Base-by-base conservation (phyloP, 2,329 filamentous ascomycete genomes). In the Monosporascus ibericus region DNA sequence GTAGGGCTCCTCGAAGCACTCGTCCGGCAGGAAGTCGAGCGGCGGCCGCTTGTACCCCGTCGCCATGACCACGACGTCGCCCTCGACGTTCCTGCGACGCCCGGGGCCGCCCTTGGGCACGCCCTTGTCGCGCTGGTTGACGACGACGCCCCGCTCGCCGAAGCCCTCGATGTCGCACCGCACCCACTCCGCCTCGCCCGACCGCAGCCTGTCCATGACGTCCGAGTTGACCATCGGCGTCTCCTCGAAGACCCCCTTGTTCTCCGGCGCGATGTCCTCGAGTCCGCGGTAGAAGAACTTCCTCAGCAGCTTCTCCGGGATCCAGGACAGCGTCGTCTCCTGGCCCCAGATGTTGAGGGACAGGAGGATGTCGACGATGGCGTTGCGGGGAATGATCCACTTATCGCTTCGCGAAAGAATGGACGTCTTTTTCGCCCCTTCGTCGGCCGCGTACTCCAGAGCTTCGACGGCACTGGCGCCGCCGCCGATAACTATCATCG, bases 201-300 rank as follows among this genome's bases (percentile, higher is more conserved):
- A 71, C 18, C 90, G 85, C 34, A 95, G 80, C 61, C 87, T 86
- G 47, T 87, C 75, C 69, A 95, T 86, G 1, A 95, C 80, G 46
- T 91, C 85, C 17, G 85, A 87, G 68, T 94, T 95, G 24, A 94
- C 88, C 88, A 94, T 92, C 0, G 90, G 90, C 0, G 90, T 95
- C 49, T 88, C 86, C 27, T 80, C 90, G 67, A 90, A 95, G n/a
- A 94, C 72, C 8, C 88, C 88, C 62, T 86, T 85, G 25, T 80
- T 74, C 1, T 79, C 72, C 0, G 90, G 90, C 0, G 88, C 81
- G 5, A 95, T 77, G 58, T 91, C 84, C 60, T 85, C 72, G 3
- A 95, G 78, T 60, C 94, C 90, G 17, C 89, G 82, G 66, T 95
- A 95, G 74, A 95, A 95, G 72, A 92, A 80, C 57, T 86, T 82